Percentiles rank a stretch among this genome's conserved stretches.
Evolutionary conservation across 2,329 filamentous ascomycete species (phyloP).

Genomic region (Aureobasidium sp.): DNA sequence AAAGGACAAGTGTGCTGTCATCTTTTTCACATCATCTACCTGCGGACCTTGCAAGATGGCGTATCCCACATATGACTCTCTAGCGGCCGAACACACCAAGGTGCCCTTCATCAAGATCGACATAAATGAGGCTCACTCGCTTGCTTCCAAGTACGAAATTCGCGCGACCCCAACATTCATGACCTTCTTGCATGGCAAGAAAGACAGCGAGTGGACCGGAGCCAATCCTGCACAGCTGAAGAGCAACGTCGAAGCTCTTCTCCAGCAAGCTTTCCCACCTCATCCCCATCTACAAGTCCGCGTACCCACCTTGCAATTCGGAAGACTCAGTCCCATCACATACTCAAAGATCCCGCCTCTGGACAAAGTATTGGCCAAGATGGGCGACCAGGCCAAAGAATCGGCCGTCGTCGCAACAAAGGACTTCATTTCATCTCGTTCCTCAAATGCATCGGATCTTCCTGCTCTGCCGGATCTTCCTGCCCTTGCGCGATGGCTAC

Average conservation of each 20-base stretch:
- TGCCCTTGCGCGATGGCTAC: constrained; percentile 57
- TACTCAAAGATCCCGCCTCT: constrained; percentile 77
- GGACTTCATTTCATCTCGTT: constrained; percentile 61
- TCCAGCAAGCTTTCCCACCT: constrained; percentile 65
- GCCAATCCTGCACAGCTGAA: constrained; percentile 62
- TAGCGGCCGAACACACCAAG: constrained; percentile 65
- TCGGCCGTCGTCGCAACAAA: constrained; percentile 58
- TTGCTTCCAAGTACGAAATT: constrained; percentile 60
- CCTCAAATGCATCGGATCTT: constrained; percentile 53
- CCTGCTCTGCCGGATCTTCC: constrained; percentile 64
- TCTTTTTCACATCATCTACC: constrained; percentile 89
- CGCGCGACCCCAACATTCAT: constrained; percentile 82
- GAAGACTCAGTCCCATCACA: constrained; percentile 59
- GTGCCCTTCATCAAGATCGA: constrained; percentile 78
- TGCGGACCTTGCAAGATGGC: constrained; percentile 78
- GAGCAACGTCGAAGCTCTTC: constrained; percentile 64
- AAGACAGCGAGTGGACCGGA: constrained; percentile 75
- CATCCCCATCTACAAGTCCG: constrained; percentile 69
- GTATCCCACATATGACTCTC: constrained; percentile 73
- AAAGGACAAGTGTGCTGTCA: constrained; percentile 61
- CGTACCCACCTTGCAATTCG: constrained; percentile 62
- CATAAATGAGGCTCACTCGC: constrained; percentile 54
- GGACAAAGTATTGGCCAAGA: constrained; percentile 71
- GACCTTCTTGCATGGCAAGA: constrained; percentile 68
- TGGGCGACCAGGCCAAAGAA: constrained; percentile 57